A percentile compares a stretch with the other conserved stretches of the same genome.
phyloP scores from a whole-genome alignment of 2,329 filamentous ascomycete genomes.

The Talaromyces rugulosus region DNA sequence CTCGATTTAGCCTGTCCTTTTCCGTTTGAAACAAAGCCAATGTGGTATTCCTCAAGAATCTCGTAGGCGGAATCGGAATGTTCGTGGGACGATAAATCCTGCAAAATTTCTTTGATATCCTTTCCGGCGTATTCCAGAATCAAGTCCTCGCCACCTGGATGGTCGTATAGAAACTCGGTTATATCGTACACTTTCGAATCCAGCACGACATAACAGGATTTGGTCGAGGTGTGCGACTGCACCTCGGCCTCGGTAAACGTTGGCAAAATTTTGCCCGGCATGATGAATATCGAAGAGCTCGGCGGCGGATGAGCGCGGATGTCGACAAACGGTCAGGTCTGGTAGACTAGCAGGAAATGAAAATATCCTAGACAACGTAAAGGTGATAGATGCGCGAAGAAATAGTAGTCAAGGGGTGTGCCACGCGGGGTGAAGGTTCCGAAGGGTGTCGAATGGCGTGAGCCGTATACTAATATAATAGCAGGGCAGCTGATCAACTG shows the following conservation, averaged over 20 bases:
- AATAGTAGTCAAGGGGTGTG: not conserved
- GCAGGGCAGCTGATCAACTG: not conserved
- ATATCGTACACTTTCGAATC: conserved; percentile 92
- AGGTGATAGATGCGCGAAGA: not conserved
- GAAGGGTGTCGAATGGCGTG: not conserved
- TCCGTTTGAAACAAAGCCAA: conserved; percentile 66
- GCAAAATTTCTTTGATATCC: conserved; percentile 77
- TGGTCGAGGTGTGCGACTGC: conserved; percentile 68
- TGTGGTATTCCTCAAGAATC: conserved; percentile 78
- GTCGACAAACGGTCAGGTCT: not conserved
- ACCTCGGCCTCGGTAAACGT: conserved; percentile 79
- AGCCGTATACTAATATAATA: not conserved
- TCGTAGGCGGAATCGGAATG: conserved; percentile 96
- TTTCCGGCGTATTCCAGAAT: conserved; percentile 87
- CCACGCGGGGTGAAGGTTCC: not conserved
- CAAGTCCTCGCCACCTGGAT: conserved; percentile 84
- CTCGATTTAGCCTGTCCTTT: conserved; percentile 33
- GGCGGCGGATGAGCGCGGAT: not conserved
- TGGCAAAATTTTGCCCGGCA: conserved; percentile 78
- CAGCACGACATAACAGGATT: conserved; percentile 90
- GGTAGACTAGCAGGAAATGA: not conserved
- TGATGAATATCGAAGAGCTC: conserved; percentile 36
- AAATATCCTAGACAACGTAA: not conserved
- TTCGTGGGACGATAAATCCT: conserved; percentile 74
- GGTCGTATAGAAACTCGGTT: conserved; percentile 82